phyloP scores from a whole-genome alignment of 2,329 filamentous ascomycete genomes.

The Phialophora verrucosa region DNA sequence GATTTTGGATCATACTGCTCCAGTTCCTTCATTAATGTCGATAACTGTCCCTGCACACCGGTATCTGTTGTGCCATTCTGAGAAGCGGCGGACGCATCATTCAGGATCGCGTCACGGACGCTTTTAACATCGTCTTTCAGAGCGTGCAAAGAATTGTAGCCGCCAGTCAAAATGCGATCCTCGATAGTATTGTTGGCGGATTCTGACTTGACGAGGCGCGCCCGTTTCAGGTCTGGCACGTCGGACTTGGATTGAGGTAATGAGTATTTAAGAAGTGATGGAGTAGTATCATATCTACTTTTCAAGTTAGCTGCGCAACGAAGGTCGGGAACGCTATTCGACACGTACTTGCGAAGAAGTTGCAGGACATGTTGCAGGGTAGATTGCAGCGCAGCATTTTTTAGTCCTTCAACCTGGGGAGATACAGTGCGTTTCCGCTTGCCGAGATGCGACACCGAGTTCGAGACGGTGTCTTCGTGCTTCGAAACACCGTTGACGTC shows the following conservation, averaged over 20 bases:
- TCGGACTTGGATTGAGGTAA: slow-evolving; percentile 44
- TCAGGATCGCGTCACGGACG: slow-evolving; percentile 25
- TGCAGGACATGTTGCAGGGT: slow-evolving; percentile 27
- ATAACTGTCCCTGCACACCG: slow-evolving; percentile 22
- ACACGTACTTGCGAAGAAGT: slow-evolving; percentile 30
- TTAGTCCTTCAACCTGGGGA: slow-evolving; percentile 28
- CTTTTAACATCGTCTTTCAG: slow-evolving; percentile 49
- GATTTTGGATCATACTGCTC: slow-evolving; percentile 12
- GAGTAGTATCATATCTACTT: slow-evolving; percentile 51
- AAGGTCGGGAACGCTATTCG: not conserved
- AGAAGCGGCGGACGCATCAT: slow-evolving; percentile 13
- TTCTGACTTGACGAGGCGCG: slow-evolving; percentile 48
- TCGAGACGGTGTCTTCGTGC: slow-evolving; percentile 22
- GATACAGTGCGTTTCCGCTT: slow-evolving; percentile 39
- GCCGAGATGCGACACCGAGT: slow-evolving; percentile 31
- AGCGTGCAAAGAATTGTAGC: slow-evolving; percentile 50
- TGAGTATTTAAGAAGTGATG: slow-evolving; percentile 51
- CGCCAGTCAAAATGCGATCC: slow-evolving; percentile 46
- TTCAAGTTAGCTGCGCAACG: slow-evolving; percentile 35
- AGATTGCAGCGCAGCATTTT: slow-evolving; percentile 23
- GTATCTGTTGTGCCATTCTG: slow-evolving; percentile 23
- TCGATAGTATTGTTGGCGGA: slow-evolving; percentile 47
- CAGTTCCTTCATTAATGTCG: slow-evolving; percentile 26
- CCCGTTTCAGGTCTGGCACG: slow-evolving; percentile 52
- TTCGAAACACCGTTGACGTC: slow-evolving; percentile 30